phyloP scores from a whole-genome alignment of 768 basidiomycete genomes.

The Boletus rubropictus region DNA sequence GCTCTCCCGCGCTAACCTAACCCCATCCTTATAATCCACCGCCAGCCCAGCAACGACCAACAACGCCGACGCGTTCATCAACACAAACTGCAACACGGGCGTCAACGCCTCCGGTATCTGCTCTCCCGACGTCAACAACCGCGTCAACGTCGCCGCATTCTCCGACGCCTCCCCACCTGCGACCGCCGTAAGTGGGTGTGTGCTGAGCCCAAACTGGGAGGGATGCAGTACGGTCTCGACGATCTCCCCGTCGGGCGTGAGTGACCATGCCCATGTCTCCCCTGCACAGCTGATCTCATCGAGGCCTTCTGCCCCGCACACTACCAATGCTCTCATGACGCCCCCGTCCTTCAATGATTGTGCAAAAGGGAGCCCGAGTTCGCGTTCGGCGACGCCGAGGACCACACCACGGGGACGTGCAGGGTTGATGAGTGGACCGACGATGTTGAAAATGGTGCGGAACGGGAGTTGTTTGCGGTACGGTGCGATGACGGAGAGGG shows the following conservation, averaged over 20 bases:
- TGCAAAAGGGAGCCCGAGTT: slow-evolving; percentile 79
- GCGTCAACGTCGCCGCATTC: slow-evolving; percentile 71
- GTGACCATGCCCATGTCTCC: slow-evolving; percentile 78
- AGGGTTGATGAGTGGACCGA: slow-evolving; percentile 93
- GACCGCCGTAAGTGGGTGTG: slow-evolving; percentile 66
- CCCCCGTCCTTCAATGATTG: slow-evolving; percentile 65
- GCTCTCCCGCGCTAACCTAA: slow-evolving; percentile 57
- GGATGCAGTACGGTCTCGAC: slow-evolving; percentile 59
- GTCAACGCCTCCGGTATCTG: slow-evolving; percentile 50
- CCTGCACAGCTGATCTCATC: slow-evolving; percentile 97
- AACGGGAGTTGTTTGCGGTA: slow-evolving; percentile 84
- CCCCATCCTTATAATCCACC: slow-evolving; percentile 62
- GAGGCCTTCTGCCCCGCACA: slow-evolving; percentile 85
- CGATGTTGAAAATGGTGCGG: slow-evolving; percentile 93
- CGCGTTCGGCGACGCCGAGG: slow-evolving; percentile 78
- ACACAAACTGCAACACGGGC: slow-evolving; percentile 78
- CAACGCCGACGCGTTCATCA: slow-evolving; percentile 86
- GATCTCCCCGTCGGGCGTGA: slow-evolving; percentile 58
- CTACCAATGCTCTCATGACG: slow-evolving; percentile 81
- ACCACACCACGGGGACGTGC: slow-evolving; percentile 83
- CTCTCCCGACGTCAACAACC: slow-evolving; percentile 54
- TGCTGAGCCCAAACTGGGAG: slow-evolving; percentile 67
- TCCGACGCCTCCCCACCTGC: slow-evolving; percentile 68
- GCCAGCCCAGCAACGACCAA: slow-evolving; percentile 81
- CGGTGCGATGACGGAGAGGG: slow-evolving; percentile 75